Base-by-base conservation (phyloP, 2,329 filamentous ascomycete species). In the Arthrobotrys megalospora region DNA sequence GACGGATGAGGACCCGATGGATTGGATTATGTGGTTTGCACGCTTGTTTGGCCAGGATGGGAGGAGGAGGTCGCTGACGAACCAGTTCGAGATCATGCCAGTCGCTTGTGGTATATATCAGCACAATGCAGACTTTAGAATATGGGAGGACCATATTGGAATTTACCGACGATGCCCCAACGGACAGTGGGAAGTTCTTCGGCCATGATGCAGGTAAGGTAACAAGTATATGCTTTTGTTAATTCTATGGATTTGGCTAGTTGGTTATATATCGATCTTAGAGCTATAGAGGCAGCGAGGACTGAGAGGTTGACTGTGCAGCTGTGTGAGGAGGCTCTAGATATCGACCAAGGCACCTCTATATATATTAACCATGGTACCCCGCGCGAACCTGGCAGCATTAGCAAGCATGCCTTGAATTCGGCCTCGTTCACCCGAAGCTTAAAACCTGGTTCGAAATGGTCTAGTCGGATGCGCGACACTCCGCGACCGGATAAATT, bases 71-170 rank as follows among this genome's bases (percentile, higher is more conserved):
- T 87, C 86, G 4, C 81, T 80, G 0, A 86, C 85, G 78, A 87
- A 87, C 85, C 85, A 87, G 11, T 84, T 85, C 0, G 85, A 85
- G 60, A 87, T 86, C 53, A 85, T 81, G 14, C 86, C 86, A 0
- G 85, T 86, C 45, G 84, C 85, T 72, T 84, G 80, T 14, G 12
- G 6, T 38, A 8, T 14, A 2, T 24, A 67, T 85, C 83, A 43
- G 84, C 84, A 28, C 24, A 84, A 84, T 85, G 60, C 84, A 82
- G 3, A 84, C 67, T 10, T 82, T 83, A 3, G 78, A 62, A 11
- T 19, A 21, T 34, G 1, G 34, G 12, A 16, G 8, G n/a, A 7
- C 10, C 21, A 6, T 19, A 58, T 11, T 58, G 16, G 43, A 8
- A 53, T 19, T 53, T 63, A 68, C 70, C 70, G 14, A 75, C 63